These are phyloP conservation scores for Wallacemonas collosoma DNA, from an alignment of 208 protist species.

Conservation along the genomic window DNA sequence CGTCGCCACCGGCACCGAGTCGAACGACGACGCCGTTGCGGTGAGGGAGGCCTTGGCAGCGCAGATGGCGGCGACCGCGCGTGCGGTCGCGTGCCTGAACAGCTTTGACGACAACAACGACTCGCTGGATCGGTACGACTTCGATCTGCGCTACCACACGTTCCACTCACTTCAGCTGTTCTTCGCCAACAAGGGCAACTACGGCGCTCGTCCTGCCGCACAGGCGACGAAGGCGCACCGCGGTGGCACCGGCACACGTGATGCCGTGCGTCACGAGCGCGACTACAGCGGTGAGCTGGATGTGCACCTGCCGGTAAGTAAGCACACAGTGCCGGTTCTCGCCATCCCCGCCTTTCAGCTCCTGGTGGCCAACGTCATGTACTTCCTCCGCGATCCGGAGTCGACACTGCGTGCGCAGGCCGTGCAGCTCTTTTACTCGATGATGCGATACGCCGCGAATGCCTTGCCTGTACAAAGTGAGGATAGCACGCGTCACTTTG, in stretches of 20 bases:
- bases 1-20: background rate
- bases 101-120: conserved; percentile 63
- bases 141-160: conserved; percentile 86
- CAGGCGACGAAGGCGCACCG: background rate
- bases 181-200: conserved; percentile 78
- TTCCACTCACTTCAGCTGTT: conserved; percentile 76
- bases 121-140: conserved; percentile 78
- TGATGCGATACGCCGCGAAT: conserved; percentile 72
- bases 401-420: conserved; percentile 74
- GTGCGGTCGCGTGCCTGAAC: conserved; percentile 74
- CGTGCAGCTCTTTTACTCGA: conserved; percentile 62
- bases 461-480: too few relatives aligned
- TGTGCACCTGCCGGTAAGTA: conserved; percentile 62
- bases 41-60: background rate
- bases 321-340: conserved; percentile 48
- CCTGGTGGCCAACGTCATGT: conserved; percentile 74
- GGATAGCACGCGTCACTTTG: too few relatives aligned
- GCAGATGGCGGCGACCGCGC: conserved; percentile 66
- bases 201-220: conserved; percentile 33
- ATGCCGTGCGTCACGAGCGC: conserved; percentile 49
- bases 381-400: conserved; percentile 86
- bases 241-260: background rate
- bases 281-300: conserved; percentile 68
- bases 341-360: conserved; percentile 57
- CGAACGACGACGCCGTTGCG: background rate